A percentile compares a stretch with the other conserved stretches of the same genome.
Evolutionary conservation across 305 asterid species (phyloP).

Genomic region (Solanum hybrid): DNA sequence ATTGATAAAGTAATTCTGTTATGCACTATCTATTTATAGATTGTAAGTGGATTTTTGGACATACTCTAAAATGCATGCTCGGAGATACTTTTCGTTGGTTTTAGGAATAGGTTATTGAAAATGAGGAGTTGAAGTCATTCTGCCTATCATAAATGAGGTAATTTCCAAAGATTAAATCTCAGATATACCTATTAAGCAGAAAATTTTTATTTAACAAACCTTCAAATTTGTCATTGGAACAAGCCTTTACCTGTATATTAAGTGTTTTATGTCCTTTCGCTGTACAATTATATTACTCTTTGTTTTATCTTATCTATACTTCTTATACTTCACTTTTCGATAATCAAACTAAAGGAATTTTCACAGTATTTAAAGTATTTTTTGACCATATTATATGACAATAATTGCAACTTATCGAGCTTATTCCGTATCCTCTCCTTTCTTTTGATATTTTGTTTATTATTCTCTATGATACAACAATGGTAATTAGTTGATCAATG

Average conservation of each 20-base stretch:
- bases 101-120: not conserved
- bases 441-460: not conserved
- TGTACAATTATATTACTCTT: not conserved
- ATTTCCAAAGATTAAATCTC: not conserved
- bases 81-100: not conserved
- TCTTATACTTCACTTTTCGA: not conserved
- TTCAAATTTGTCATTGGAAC: not conserved
- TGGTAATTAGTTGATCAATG: not conserved
- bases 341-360: not conserved
- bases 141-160: not conserved
- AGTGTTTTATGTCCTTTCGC: not conserved
- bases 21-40: not conserved
- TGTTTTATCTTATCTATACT: not conserved
- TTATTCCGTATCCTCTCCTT: not conserved
- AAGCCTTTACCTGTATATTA: not conserved
- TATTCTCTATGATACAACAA: not conserved
- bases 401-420: not conserved
- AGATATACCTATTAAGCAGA: not conserved
- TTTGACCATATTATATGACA: not conserved
- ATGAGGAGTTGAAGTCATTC: not conserved
- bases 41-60: not conserved
- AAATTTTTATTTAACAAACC: not conserved
- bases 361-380: not conserved
- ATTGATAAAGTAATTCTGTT: not conserved
- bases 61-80: not conserved